Evolutionary conservation across 306 rosid genomes (phyloP), one percentile per base, ranked within the genome.

Genomic region (Parietaria judaica): DNA sequence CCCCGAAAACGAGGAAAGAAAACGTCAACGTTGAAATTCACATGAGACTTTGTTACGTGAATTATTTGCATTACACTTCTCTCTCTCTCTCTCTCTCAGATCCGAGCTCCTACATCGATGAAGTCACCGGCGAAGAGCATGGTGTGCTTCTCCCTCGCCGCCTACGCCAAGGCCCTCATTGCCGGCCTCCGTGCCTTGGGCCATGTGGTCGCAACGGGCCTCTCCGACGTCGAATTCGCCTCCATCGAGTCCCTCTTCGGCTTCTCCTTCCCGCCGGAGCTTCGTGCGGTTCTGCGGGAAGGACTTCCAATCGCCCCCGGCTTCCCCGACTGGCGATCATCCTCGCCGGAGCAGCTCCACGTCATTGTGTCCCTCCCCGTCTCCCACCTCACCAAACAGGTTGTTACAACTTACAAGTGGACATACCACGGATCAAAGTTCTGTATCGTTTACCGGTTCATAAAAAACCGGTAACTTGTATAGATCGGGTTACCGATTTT

Each of bases 261-360:
- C 56, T 77, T 92, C 74, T 12, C 67, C 2, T 92, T 92, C 66
- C 99, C 99, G 3, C 88, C 90, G 0, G 96, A 92, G 69, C 94
- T 92, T 31, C 95, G 94, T 0, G 54, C 72, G 1, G 88, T 92
- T 8, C 95, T 92, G 76, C 79, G 74, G 16, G 85, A 82, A 11
- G 99, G 96, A 0, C 86, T 92, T 12, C 94, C 99, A 0, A 11
- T 81, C 34, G 84, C 78, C 0, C 64, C 80, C 0, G 88, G 90
- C 0, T 92, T 92, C 72, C 95, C 94, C 16, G 81, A 88, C 14
- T 92, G 99, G 99, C 94, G 95, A 1, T 77, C 94, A 48, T 83
- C 88, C 44, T 88, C 99, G 1, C 51, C 53, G 0, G 95, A 84
- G 11, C 96, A 88, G 53, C 92, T 92, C 61, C 70, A 61, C 3